Base-by-base conservation (phyloP, 2,329 filamentous ascomycete species). In the Fusarium subtropicale region DNA sequence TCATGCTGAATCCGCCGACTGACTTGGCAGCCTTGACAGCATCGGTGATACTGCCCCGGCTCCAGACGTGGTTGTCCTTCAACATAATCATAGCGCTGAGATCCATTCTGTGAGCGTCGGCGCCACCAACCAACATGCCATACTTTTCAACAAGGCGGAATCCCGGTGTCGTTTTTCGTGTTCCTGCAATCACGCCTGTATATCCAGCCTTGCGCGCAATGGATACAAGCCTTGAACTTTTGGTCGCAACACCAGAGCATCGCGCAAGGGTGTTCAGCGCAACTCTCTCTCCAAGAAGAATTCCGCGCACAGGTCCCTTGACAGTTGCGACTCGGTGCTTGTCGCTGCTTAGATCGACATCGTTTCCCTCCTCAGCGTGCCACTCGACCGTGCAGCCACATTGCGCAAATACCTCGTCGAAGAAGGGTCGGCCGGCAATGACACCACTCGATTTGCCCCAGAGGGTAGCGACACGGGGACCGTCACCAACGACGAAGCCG, bases 1-100 rank as follows among this genome's bases (percentile, higher is more conserved):
- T 99, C 62, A 97, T 85, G 41, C 92, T 89, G 80, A 98, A 99
- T 0, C 96, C 96, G 11, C 90, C 95, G 0, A 91, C 93, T 13
- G 90, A 86, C 78, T 93, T 93, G 26, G 96, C 96, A 3, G 95
- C 93, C 41, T 84, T 84, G 26, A 99, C 94, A 8, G 96, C 96
- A 24, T 92, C 89, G 2, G 91, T 90, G 79, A 99, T 98, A 77
- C 91, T 92, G 28, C 91, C 91, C 56, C 92, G 91, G 67, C 93
- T 93, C 91, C 95, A 97, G 60, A 99, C 91, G 81, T 99, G 96
- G 81, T 99, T 99, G 81, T 99, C 96, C 84, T 99, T 99, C 70
- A 99, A 86, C 96, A 99, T 99, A 59, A 94, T 94, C 96, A 99
- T 98, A 69, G 91, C 88, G 78, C 90, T 92, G 59, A 99, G 84